phyloP scores from a whole-genome alignment of 2,329 filamentous ascomycete species.

The Neopestalotiopsis rosae region DNA sequence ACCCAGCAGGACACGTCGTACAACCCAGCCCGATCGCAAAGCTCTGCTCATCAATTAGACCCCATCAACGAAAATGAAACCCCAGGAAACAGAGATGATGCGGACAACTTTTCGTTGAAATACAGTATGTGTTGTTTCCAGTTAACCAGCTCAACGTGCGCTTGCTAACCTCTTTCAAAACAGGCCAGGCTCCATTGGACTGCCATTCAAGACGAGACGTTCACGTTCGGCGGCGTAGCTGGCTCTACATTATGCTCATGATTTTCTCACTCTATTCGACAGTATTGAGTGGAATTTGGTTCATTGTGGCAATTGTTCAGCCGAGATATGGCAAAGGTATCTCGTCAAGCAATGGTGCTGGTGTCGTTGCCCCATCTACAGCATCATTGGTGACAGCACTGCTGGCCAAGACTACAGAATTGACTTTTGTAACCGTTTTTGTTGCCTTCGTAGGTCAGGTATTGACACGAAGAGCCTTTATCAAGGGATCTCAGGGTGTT shows the following conservation, averaged over 20 bases:
- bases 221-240: conserved; percentile 40
- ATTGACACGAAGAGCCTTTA: conserved; percentile 71
- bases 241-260: conserved; percentile 55
- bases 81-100: conserved; percentile 25
- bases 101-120: conserved; percentile 26
- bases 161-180: conserved; percentile 14
- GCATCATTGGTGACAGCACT: conserved; percentile 72
- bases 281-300: conserved; percentile 67
- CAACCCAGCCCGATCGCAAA: conserved; percentile 16
- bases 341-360: conserved; percentile 52
- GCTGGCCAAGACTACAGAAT: conserved; percentile 77
- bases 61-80: conserved; percentile 18
- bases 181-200: conserved; percentile 32
- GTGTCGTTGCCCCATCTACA: conserved; percentile 60
- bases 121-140: conserved; percentile 26
- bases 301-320: conserved; percentile 64
- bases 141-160: neutral
- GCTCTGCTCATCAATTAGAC: conserved; percentile 17
- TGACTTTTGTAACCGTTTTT: conserved; percentile 79
- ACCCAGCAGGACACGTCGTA: conserved; percentile 4
- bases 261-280: conserved; percentile 67
- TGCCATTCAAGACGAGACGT: conserved; percentile 36
- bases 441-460: conserved; percentile 78
- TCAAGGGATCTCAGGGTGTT: conserved; percentile 65
- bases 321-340: conserved; percentile 68